Base-by-base conservation (phyloP, 345 rosid species). In the Rubroshorea leprosula region DNA sequence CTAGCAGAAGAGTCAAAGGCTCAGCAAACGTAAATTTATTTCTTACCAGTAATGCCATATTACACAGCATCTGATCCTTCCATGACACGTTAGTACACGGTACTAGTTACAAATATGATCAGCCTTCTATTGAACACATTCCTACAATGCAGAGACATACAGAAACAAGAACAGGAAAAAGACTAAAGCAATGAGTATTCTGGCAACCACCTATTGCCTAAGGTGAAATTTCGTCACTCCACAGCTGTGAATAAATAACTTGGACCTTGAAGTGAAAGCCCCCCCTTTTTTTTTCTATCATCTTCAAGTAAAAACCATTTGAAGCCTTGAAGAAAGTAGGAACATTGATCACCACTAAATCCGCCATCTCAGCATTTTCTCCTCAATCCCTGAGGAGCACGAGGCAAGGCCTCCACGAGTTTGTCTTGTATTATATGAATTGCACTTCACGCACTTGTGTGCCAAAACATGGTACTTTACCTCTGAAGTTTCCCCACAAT, bases 371-470 rank as follows among this genome's bases (percentile, higher is more conserved):
- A 35, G 11, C 41, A 35, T 4, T 6, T 35, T 13, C 1, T 35
- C 41, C 7, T 35, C 41, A 44, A 44, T 14, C 18, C 18, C 47
- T 2, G 61, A 49, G 15, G 68, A 64, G 55, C 61, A 64, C 10
- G 60, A 55, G 7, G 61, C 49, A 64, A 57, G 57, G 20, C 57
- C 48, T 26, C 76, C 78, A 7, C 66, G 53, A 0, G 77, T 82
- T 64, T 68, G 84, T 47, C 76, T 65, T 3, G 87, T 76, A 23
- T 82, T 82, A 72, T 82, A 82, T 3, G 87, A 82, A 18, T 68
- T 74, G 76, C 84, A 82, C 23, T 61, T 79, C 11, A 59, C 21
- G 65, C 84, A 82, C 60, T 78, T 82, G 54, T 26, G 78, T 11
- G 72, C 87, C 27, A 72, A 23, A 15, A 72, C 29, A 24, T 81